Conservation (phyloP, 768 basidiomycete genomes). For the Lentinula boryana region DNA sequence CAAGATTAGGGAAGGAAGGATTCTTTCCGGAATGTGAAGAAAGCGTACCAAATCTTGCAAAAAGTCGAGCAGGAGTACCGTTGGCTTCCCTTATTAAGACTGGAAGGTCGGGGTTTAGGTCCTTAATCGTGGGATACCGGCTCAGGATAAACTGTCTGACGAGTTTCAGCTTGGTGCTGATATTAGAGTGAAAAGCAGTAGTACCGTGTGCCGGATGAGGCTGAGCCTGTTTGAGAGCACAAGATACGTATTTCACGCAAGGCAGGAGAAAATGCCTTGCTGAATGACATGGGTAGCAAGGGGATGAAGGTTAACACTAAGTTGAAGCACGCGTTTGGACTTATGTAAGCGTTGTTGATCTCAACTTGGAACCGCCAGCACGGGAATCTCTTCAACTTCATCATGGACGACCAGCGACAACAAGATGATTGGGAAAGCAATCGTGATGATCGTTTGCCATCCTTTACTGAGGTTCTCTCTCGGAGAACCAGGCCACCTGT, state of each 20-base stretch:
- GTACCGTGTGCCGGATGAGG: constrained; percentile 78
- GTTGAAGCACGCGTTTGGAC: constrained; percentile 2
- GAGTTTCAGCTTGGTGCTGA: neutral
- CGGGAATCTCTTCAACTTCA: neutral
- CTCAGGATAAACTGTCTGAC: constrained; percentile 76
- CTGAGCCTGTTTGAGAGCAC: constrained; percentile 69
- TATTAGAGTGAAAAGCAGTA: constrained; percentile 11
- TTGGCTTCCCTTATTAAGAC: constrained; percentile 75
- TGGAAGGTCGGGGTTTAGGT: constrained; percentile 83
- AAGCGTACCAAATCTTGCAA: constrained; percentile 78
- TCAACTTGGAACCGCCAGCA: neutral
- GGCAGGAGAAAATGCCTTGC: constrained; percentile 71
- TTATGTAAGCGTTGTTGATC: constrained; percentile 4
- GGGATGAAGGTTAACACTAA: neutral
- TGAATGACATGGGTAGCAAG: constrained; percentile 46
- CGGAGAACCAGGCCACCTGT: constrained; percentile 90
- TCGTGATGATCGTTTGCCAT: constrained; percentile 75
- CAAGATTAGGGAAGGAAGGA: constrained; percentile 7
- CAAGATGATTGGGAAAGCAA: constrained; percentile 73
- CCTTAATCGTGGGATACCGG: constrained; percentile 70
- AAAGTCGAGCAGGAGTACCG: constrained; percentile 75
- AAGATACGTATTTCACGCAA: constrained; percentile 77
- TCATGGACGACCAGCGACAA: constrained; percentile 53
- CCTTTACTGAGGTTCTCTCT: constrained; percentile 86
- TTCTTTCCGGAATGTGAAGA: constrained; percentile 8